These are phyloP conservation scores for Blastomyces silverae DNA, from an alignment of 2,329 filamentous ascomycete genomes.

Conservation along the genomic window DNA sequence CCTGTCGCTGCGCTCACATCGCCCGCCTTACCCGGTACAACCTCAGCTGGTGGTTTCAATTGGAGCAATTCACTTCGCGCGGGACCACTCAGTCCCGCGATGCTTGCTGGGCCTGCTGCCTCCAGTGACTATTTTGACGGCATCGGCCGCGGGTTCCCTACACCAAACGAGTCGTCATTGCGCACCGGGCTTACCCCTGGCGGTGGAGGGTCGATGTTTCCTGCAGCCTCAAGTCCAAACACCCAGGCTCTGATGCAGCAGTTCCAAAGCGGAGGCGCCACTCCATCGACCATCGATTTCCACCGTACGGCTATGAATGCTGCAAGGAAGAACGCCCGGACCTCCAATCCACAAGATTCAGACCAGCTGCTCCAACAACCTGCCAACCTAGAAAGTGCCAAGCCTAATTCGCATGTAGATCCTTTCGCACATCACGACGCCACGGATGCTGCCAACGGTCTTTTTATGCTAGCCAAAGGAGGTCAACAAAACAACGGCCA, in stretches of 20 bases:
- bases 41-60: conserved; percentile 61
- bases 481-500: conserved; percentile 53
- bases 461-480: conserved; percentile 76
- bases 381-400: conserved; percentile 42
- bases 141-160: conserved; percentile 77
- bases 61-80: conserved; percentile 86
- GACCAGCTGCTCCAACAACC: conserved; percentile 33
- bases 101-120: conserved; percentile 75
- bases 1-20: conserved; percentile 88
- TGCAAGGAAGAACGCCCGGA: conserved; percentile 52
- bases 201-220: conserved; percentile 95
- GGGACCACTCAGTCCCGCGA: conserved; percentile 90
- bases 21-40: conserved; percentile 72
- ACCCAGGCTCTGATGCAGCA: conserved; percentile 75
- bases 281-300: conserved; percentile 86
- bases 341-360: conserved; percentile 39
- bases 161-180: conserved; percentile 91
- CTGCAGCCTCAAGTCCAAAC: conserved; percentile 73
- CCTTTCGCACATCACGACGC: conserved; percentile 80
- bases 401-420: conserved; percentile 50
- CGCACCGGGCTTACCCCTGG: conserved; percentile 88
- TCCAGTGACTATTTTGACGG: conserved; percentile 84
- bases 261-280: conserved; percentile 72
- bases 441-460: conserved; percentile 88
- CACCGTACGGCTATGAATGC: conserved; percentile 85